Evolutionary conservation across 1,284 basidiomycete genomes (phyloP), one percentile per base, ranked within the genome.

Genomic region (Trichosporon sp.): DNA sequence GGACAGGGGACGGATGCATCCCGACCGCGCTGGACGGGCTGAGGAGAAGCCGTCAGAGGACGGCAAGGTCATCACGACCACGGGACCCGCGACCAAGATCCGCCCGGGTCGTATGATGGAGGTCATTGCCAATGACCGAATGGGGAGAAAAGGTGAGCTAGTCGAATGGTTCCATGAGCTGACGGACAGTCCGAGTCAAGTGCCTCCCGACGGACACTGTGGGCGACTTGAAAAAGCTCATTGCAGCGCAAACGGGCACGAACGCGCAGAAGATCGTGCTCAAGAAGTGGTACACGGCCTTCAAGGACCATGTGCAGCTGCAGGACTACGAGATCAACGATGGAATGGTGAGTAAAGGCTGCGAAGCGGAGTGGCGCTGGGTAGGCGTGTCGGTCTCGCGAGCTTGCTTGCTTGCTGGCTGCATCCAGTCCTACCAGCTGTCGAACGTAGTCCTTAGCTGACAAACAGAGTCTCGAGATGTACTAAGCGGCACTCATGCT

Each of bases 281-380:
- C 61, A 99, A 97, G 87, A 98, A 98, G 86, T 97, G 94, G 94
- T 94, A 95, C 78, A 94, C 86, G 1, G 89, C 88, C 58, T 95
- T 88, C 84, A 95, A 95, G 80, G 92, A 95, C 76, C 92, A 97
- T 77, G 95, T 99, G 74, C 91, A 92, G 5, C 85, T 99, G 14
- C 80, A 85, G 46, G 96, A 99, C 81, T 99, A 97, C 75, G 94
- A 97, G 82, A 95, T 95, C 66, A 81, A 93, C 75, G 91, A 95
- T 76, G 92, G 92, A 34, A 93, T 92, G 91, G 78, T 80, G 65
- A 71, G 79, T 71, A 16, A 6, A 16, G 3, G 0, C n/a, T 9
- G 40, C n/a, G 40, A 11, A 23, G n/a, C n/a, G 40, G 13, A 19
- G 7, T 5, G 27, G 5, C 23, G 49, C 9, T 23, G n/a, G n/a